Evolutionary conservation across 2,329 filamentous ascomycete genomes (phyloP).

Genomic region (Talaromyces islandicus): DNA sequence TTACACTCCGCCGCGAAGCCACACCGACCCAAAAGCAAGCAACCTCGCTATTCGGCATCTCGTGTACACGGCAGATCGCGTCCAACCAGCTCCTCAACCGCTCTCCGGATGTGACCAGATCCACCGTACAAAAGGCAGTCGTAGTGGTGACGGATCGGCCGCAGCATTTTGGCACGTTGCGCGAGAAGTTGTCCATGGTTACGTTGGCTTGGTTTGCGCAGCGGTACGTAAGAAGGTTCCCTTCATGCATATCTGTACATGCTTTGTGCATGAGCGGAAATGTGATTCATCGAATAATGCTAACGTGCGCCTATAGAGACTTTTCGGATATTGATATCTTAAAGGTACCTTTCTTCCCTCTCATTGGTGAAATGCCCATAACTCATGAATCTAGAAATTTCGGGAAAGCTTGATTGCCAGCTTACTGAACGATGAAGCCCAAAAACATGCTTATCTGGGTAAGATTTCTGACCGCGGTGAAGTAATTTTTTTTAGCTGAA

Average conservation of each 20-base stretch:
- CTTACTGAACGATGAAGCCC: slow-evolving; percentile 58
- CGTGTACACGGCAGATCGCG: slow-evolving; percentile 88
- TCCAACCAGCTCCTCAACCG: slow-evolving; percentile 69
- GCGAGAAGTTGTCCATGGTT: slow-evolving; percentile 83
- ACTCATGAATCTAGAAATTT: slow-evolving; percentile 57
- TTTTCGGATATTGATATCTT: slow-evolving; percentile 90
- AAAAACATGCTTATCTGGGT: slow-evolving; percentile 82
- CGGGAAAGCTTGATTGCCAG: slow-evolving; percentile 72
- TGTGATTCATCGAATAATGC: neutral
- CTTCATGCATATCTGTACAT: neutral
- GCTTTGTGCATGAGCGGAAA: neutral
- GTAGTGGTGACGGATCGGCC: slow-evolving; percentile 91
- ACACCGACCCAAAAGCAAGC: slow-evolving; percentile 43
- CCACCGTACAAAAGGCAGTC: slow-evolving; percentile 95
- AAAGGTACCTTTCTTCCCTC: slow-evolving; percentile 39
- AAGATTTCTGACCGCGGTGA: slow-evolving; percentile 31
- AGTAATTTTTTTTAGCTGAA: slow-evolving; percentile 13
- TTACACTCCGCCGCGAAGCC: slow-evolving; percentile 67
- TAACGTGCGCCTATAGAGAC: slow-evolving; percentile 47
- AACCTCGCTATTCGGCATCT: slow-evolving; percentile 90
- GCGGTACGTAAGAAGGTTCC: slow-evolving; percentile 44
- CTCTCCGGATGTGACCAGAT: slow-evolving; percentile 86
- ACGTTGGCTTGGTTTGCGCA: slow-evolving; percentile 96
- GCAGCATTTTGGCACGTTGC: slow-evolving; percentile 81
- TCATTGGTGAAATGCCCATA: neutral